Conservation (phyloP, 164 flowering plant genomes). For the Aristolochia fimbriata region DNA sequence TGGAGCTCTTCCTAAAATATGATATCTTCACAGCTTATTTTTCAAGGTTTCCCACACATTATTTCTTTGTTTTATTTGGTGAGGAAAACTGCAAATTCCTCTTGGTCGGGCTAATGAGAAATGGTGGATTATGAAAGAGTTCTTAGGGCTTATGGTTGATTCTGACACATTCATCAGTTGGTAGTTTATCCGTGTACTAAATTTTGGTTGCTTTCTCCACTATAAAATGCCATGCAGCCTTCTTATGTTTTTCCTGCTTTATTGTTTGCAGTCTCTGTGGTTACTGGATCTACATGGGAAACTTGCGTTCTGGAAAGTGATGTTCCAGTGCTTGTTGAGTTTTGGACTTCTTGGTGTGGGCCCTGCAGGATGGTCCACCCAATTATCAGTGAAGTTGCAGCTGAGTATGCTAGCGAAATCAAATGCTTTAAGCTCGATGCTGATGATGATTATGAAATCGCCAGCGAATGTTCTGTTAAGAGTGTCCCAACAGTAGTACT, state of each 20-base stretch:
- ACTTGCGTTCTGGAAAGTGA: constrained; percentile 43
- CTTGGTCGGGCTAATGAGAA: no score
- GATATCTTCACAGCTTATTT: no score
- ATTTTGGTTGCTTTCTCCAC: no score
- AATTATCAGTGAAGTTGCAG: constrained; percentile 67
- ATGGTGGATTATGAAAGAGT: no score
- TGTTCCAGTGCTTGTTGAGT: constrained; percentile 73
- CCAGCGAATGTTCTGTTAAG: constrained; percentile 56
- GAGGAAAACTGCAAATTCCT: no score
- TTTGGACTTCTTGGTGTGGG: constrained; percentile 89
- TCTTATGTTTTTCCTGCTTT: neutral
- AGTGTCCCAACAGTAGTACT: constrained; percentile 79
- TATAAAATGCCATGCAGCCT: no score
- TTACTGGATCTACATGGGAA: constrained; percentile 71
- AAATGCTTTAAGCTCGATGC: constrained; percentile 61
- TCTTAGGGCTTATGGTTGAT: no score
- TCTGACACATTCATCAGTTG: no score
- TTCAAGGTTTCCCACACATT: no score
- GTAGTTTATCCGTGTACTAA: no score
- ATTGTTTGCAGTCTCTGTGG: constrained; percentile 43
- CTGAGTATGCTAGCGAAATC: constrained; percentile 57
- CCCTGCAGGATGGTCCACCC: constrained; percentile 95
- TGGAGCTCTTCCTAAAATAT: no score
- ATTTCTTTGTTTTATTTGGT: no score
- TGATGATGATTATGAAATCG: constrained; percentile 42